phyloP scores from a whole-genome alignment of 257 asterid genomes.

The Gentiana dahurica region DNA sequence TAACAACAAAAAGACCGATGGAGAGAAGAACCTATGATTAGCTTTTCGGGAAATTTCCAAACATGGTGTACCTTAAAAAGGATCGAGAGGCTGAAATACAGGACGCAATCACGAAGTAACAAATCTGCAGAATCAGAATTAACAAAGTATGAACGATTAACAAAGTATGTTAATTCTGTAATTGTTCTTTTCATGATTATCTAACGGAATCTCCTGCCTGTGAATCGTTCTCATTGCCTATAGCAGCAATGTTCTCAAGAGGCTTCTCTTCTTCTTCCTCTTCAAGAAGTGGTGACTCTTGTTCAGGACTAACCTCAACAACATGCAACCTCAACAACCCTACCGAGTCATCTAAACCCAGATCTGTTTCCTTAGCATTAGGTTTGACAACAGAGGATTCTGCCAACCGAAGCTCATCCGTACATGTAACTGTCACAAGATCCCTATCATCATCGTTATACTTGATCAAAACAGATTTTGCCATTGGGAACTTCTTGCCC shows the following conservation, averaged over 20 bases:
- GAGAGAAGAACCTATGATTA: too few relatives aligned
- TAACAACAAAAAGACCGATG: too few relatives aligned
- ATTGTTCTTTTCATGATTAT: too few relatives aligned
- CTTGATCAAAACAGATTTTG: constrained; percentile 69
- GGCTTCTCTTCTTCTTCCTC: constrained; percentile 79
- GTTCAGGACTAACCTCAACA: constrained; percentile 94
- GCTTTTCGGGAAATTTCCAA: too few relatives aligned
- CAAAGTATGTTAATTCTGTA: too few relatives aligned
- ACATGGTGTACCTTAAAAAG: too few relatives aligned
- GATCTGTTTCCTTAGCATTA: constrained; percentile 37
- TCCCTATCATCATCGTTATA: constrained; percentile 81
- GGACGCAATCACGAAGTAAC: too few relatives aligned
- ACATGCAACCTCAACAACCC: constrained; percentile 71
- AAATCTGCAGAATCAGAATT: too few relatives aligned
- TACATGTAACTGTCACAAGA: constrained; percentile 74
- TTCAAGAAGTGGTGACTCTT: constrained; percentile 74
- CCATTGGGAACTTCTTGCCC: constrained; percentile 65
- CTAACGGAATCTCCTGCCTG: constrained; percentile 32
- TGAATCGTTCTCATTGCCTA: constrained; percentile 31
- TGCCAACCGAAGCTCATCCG: constrained; percentile 66
- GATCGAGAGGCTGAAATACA: too few relatives aligned
- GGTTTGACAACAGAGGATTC: constrained; percentile 50
- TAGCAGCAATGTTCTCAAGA: constrained; percentile 28
- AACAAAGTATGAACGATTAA: too few relatives aligned
- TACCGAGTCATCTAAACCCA: constrained; percentile 31